These are phyloP conservation scores for Bidens hawaiensis DNA, from an alignment of 140 eudicot species.

Conservation along the genomic window DNA sequence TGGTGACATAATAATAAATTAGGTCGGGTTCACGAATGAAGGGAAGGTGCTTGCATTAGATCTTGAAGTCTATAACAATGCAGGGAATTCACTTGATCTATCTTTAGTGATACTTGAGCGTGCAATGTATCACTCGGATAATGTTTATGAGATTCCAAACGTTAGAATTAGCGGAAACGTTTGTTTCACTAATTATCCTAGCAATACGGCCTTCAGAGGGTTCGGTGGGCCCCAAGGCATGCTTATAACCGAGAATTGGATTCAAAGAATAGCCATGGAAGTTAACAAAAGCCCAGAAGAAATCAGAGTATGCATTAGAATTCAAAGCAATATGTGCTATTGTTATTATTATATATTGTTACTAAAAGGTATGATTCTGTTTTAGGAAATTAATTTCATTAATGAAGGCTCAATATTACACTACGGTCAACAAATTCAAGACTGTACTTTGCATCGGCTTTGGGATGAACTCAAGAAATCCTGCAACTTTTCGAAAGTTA, in stretches of 20 bases:
- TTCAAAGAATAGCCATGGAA: conserved; percentile 84
- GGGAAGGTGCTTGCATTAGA: conserved; percentile 87
- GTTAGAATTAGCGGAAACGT: conserved; percentile 66
- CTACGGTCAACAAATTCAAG: conserved; percentile 66
- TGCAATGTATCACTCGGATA: conserved; percentile 86
- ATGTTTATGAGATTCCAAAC: conserved; percentile 91
- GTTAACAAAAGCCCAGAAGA: conserved; percentile 80
- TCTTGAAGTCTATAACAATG: conserved; percentile 83
- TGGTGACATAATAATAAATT: conserved; percentile 7
- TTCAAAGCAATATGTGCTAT: neutral
- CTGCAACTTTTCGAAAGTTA: conserved; percentile 46
- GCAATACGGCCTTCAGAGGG: conserved; percentile 95
- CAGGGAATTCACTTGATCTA: conserved; percentile 87
- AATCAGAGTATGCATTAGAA: conserved; percentile 55
- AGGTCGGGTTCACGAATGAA: conserved; percentile 89
- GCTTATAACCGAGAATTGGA: conserved; percentile 92
- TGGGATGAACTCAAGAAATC: conserved; percentile 81
- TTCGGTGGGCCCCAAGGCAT: conserved; percentile 99
- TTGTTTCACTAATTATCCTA: conserved; percentile 91
- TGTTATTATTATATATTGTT: neutral
- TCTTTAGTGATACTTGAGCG: conserved; percentile 88
- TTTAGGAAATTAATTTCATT: conserved; percentile 79
- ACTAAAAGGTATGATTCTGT: conserved; percentile 4
- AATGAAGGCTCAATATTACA: conserved; percentile 76
- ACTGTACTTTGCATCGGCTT: conserved; percentile 64